A percentile compares a stretch with the other conserved stretches of the same genome.
Evolutionary conservation across 2,329 filamentous ascomycete species (phyloP).

Genomic region (Aspergillus sp.): DNA sequence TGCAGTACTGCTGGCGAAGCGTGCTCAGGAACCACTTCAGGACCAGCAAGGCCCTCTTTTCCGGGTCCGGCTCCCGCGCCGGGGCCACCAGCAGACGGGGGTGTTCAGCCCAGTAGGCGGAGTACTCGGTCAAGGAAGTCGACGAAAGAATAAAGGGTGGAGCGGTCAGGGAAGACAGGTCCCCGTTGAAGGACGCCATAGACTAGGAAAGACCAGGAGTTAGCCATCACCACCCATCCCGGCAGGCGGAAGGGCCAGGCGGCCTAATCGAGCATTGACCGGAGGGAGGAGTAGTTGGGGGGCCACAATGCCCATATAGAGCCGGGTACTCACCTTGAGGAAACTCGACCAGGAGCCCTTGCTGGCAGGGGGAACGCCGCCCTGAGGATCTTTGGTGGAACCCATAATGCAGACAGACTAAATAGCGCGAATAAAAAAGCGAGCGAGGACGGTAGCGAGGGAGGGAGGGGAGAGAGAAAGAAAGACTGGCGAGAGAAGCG

Average conservation of each 20-base stretch:
- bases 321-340: conserved; percentile 30
- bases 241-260: too few species aligned
- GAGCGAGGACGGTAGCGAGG: conserved; percentile 1
- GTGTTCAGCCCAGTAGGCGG: conserved; percentile 73
- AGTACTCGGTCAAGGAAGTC: conserved; percentile 71
- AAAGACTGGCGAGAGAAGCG: conserved; percentile 1
- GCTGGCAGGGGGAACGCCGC: conserved; percentile 32
- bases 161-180: conserved; percentile 69
- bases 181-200: conserved; percentile 72
- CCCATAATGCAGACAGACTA: too few species aligned
- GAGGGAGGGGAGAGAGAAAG: conserved; percentile 1
- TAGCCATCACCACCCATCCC: too few species aligned
- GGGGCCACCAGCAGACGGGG: conserved; percentile 72
- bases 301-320: neutral
- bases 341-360: conserved; percentile 41
- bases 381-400: conserved; percentile 32
- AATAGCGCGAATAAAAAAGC: too few species aligned
- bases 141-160: conserved; percentile 74
- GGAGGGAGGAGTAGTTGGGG: too few species aligned
- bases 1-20: conserved; percentile 74
- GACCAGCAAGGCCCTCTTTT: conserved; percentile 77
- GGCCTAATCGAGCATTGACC: too few species aligned
- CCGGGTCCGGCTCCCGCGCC: conserved; percentile 65
- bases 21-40: conserved; percentile 94
- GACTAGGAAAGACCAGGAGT: conserved; percentile 36